Evolutionary conservation across 768 basidiomycete genomes (phyloP).

Genomic region (Naganishia randhawae): DNA sequence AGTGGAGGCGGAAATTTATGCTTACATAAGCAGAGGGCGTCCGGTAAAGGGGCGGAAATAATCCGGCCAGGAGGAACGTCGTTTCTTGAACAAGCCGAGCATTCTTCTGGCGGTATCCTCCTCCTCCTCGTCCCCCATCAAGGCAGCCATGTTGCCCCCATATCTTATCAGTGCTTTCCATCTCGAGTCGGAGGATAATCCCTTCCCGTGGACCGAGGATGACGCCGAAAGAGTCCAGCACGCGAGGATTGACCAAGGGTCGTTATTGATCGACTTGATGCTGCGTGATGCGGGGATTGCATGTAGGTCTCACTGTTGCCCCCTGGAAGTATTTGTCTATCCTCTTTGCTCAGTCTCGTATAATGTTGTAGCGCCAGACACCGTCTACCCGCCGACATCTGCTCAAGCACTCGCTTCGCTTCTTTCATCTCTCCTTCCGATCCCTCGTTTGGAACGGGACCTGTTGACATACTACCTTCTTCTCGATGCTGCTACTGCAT

Average conservation of each 20-base stretch:
- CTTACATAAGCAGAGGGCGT: background rate
- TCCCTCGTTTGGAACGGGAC: slow-evolving; percentile 3
- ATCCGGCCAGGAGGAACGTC: background rate
- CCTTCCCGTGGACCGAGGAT: background rate
- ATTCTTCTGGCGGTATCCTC: background rate
- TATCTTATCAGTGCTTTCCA: background rate
- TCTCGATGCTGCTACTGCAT: background rate
- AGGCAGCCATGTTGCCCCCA: background rate
- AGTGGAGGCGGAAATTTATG: slow-evolving; percentile 2
- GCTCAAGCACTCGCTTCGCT: background rate
- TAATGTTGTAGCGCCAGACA: background rate
- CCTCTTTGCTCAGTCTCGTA: no score
- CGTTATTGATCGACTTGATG: slow-evolving; percentile 9
- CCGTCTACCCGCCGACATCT: slow-evolving; percentile 1
- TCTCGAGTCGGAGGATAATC: background rate
- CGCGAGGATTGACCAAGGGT: background rate
- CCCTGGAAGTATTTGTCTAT: no score
- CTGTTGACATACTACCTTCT: slow-evolving; percentile 9
- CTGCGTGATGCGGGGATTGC: background rate
- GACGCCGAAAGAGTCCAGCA: background rate
- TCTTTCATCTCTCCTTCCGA: background rate
- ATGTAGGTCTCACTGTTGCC: no score
- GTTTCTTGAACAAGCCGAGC: background rate
- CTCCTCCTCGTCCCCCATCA: background rate
- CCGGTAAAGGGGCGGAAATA: background rate